Base-by-base conservation (phyloP, 2,329 filamentous ascomycete genomes). In the Thelonectria olida region DNA sequence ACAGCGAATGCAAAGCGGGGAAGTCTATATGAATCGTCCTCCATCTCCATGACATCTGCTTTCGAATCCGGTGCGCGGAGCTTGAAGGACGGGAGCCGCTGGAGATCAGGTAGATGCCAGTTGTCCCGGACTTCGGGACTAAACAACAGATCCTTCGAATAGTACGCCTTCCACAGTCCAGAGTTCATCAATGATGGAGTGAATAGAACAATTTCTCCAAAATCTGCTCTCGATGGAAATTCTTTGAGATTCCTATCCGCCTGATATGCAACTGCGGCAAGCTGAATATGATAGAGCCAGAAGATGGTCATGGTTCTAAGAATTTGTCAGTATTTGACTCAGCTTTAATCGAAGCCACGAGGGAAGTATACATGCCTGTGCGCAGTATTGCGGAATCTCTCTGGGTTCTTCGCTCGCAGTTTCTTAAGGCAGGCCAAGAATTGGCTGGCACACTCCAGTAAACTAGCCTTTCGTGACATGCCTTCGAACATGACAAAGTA, bases 201-300 rank as follows among this genome's bases (percentile, higher is more conserved):
- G 13, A 64, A 59, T 2, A 73, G 51, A 1, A 75, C 52, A 1
- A 77, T 67, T 0, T 64, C 28, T 3, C 65, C 64, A 12, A 75
- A 77, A 22, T 63, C 66, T 5, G 58, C 50, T 2, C 47, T 60
- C 0, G 57, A 19, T 2, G 71, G 67, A 4, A 72, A 65, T 2
- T 61, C 51, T 2, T 31, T 23, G 2, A 54, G 25, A 12, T 50
- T 20, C 2, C 62, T 52, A 7, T 61, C 48, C 3, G 67, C 49
- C 41, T 71, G 67, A 49, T 71, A 72, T 10, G 65, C 63, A 2
- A 73, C 57, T 7, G 75, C 66, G 2, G 76, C 72, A 3, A 73
- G 52, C 15, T 74, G 73, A 1, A 78, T 72, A n/a, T 75, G 73
- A 19, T 75, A 64, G 3, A 78, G 66, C 72, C 76, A 78, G 47